Evolutionary conservation across 1,284 basidiomycete species (phyloP), one percentile per base, ranked within the genome.

Genomic region (Mycosarcoma maydis): DNA sequence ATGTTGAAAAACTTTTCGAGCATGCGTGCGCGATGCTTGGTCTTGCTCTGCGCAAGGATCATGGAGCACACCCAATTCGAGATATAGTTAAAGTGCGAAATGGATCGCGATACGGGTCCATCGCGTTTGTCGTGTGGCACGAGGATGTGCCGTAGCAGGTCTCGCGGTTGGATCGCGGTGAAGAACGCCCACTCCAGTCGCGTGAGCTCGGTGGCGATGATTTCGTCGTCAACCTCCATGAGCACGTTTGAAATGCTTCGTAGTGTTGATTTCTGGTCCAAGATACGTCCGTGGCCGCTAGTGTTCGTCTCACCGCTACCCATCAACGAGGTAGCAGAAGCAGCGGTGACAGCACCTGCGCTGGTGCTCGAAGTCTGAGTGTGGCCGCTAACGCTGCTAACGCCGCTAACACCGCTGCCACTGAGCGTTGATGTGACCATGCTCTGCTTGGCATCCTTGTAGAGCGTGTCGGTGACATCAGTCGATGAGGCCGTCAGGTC

Each of bases 81-180:
- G 41, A 77, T 62, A 59, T 78, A 78, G 54, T 78, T 78, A 49
- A 78, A 78, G 58, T 78, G 76, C 16, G 65, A 71, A 27, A 78
- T 78, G 24, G 64, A 71, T 9, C 64, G 58, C n/a, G 75, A 47
- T 7, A 77, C 75, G 3, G 75, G 72, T 0, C 75, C 75, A 22
- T 72, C 61, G 20, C 76, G 68, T 17, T 65, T 54, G 11, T 69
- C 53, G 37, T 70, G 49, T 6, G 70, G 60, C 2, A 77, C 73
- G 3, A 78, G 67, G 19, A 76, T 74, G 52, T 78, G 76, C 10
- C 76, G 68, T 11, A 78, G 55, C 40, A 77, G 48, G 42, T 78
- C 76, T 7, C 76, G 56, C 7, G 76, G 75, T 36, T 67, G 65
- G 48, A 78, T 76, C 22, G 70, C 60, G 14, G 64, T 67, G 42